Evolutionary conservation across 371 early-diverging fungal genomes (phyloP), one percentile per base, ranked within the genome.

Genomic region (Encephalitozoon cuniculi): DNA sequence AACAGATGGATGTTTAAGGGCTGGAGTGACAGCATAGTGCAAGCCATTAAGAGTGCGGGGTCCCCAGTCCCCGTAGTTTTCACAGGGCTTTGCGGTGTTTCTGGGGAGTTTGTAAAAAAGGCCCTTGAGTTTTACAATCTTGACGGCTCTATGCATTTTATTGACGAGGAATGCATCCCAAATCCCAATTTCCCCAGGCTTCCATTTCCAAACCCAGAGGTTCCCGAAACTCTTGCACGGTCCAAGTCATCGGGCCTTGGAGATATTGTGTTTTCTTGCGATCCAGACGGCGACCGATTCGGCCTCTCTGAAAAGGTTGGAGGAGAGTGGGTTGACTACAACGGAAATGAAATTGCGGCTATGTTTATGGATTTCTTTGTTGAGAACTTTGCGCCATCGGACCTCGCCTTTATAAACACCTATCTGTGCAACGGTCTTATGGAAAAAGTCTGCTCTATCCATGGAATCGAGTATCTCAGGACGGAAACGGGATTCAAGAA

Each of bases 221-320:
- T 65, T 11, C n/a, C 18, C 1, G 41, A 65, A 65, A 44, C 44
- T 12, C 44, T 41, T 44, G 41, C 3, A 12, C 11, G 26, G 25
- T 26, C 65, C 0, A 65, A 65, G 34, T 2, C 2, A 18, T 41
- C 26, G 1, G n/a, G n/a, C 12, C 30, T 25, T 40, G 26, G 21
- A 39, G 40, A 69, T 21, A 49, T 49, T 65, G 4, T 51, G 12
- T 69, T 74, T 32, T 69, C 41, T 32, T 74, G 74, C 39, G 74
- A 74, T 43, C 74, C 74, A n/a, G 74, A 74, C 28, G 74, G 74
- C 11, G 74, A 74, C 25, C 44, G 74, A 25, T 69, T 74, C 72
- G 74, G 74, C 8, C 30, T 74, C 11, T 39, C 63, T 2, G 74
- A 65, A 44, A 53, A 32, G 23, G 68, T 44, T 26, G 40, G 68